Evolutionary conservation across 805 yeast species (phyloP).

Genomic region (Clavispora carvajalis): DNA sequence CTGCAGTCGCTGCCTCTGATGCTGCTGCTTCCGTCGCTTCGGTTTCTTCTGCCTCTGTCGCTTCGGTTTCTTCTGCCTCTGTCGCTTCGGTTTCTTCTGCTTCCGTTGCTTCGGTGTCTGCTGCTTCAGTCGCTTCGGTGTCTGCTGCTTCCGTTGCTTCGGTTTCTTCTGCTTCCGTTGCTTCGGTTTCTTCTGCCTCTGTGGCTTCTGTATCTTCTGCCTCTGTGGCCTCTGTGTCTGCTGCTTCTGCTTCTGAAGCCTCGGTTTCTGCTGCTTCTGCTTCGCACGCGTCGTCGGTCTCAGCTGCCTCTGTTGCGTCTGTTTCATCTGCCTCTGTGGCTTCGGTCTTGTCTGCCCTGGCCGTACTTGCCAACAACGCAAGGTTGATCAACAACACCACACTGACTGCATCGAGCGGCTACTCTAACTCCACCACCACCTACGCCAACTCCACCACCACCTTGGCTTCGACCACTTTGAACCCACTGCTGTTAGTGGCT

Average conservation of each 20-base stretch:
- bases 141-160: background rate
- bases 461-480: conserved; percentile 6
- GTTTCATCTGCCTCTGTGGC: background rate
- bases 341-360: conserved; percentile 26
- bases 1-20: conserved; percentile 20
- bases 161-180: conserved; percentile 5
- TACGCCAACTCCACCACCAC: conserved; percentile 6
- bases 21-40: conserved; percentile 14
- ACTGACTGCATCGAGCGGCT: conserved; percentile 20
- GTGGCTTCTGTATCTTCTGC: background rate
- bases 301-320: background rate
- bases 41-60: conserved; percentile 3
- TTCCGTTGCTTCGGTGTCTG: conserved; percentile 6
- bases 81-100: conserved; percentile 12
- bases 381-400: conserved; percentile 17
- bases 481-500: background rate
- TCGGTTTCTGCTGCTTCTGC: conserved; percentile 1
- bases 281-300: background rate
- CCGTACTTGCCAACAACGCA: background rate
- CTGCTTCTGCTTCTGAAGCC: conserved; percentile 1
- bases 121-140: conserved; percentile 15
- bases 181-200: conserved; percentile 8
- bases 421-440: conserved; percentile 3
- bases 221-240: background rate
- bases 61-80: conserved; percentile 10